phyloP scores from a whole-genome alignment of 148 eudicot species.

The Cornus kousa region DNA sequence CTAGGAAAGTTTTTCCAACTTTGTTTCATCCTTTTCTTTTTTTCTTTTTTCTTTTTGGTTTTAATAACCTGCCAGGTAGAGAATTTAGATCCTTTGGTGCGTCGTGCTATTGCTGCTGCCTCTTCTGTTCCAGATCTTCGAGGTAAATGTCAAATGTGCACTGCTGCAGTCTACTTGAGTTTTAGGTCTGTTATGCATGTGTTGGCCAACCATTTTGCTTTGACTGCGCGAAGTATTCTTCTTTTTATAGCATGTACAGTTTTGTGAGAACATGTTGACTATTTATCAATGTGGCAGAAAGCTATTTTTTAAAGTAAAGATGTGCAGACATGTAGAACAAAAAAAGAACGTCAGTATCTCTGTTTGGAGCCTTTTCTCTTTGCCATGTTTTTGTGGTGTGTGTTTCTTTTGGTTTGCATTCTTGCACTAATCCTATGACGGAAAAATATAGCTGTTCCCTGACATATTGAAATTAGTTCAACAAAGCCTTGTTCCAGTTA shows the following conservation, averaged over 20 bases:
- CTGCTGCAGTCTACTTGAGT: background rate
- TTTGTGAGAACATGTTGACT: background rate
- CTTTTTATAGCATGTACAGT: background rate
- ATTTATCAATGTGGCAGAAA: constrained; percentile 1
- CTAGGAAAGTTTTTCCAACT: background rate
- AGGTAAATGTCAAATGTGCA: constrained; percentile 47
- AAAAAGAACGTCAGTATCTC: background rate
- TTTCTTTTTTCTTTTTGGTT: background rate
- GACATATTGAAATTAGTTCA: too few species aligned
- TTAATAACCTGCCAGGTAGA: constrained; percentile 43
- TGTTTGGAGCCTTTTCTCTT: background rate
- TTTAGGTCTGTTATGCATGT: background rate
- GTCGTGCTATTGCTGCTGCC: constrained; percentile 77
- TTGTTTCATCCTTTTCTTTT: background rate
- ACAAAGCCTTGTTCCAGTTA: too few species aligned
- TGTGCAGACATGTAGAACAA: background rate
- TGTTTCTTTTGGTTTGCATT: too few species aligned
- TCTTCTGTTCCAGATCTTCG: constrained; percentile 71
- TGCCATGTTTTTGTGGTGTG: too few species aligned
- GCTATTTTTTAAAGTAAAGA: background rate
- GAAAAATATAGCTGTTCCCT: too few species aligned
- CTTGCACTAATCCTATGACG: too few species aligned
- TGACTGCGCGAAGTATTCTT: background rate
- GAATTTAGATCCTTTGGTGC: constrained; percentile 82
- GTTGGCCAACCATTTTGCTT: background rate